Base-by-base conservation (phyloP, 2,329 filamentous ascomycete genomes). In the Scolecobasidium constrictum region DNA sequence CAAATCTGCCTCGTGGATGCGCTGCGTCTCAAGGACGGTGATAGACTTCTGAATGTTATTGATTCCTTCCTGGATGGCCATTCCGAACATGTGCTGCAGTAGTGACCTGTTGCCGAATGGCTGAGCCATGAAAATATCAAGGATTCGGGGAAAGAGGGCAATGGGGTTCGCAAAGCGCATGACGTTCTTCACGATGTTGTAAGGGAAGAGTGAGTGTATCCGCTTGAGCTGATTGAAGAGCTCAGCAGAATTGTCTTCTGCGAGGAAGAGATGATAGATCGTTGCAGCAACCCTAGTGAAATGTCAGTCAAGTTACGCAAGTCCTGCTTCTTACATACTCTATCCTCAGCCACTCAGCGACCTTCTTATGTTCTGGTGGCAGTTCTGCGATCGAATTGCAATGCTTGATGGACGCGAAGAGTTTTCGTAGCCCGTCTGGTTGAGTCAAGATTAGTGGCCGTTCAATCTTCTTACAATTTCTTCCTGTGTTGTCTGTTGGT, bases 161-260 rank as follows among this genome's bases (percentile, higher is more conserved):
- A 90, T 90, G 2, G 92, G 92, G 53, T 98, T 98, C 17, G 92
- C 87, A 52, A 96, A 86, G 44, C 90, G 80, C 55, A 98, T 96
- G 37, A 94, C 86, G 57, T 96, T 95, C 68, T 98, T 98, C 58
- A 98, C 72, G 38, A 95, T 70, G 1, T 81, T 83, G 58, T 98
- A 98, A 0, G 92, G 92, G 35, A 98, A 83, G 44, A 96, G 74
- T 1, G 88, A 94, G 59, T 98, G 92, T 41, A 96, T 95, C 47
- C 85, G 78, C 65, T 90, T 94, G 4, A 84, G 81, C 62, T 98
- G 92, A 0, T 87, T 86, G 60, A 96, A 96, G 21, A 98, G 65
- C 57, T 98, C 92, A 1, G 92, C 88, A 0, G 90, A 95, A 61
- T 98, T 98, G 64, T 98, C 92, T 60, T 98, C 92, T 4, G 92